Conservation (phyloP, 2,329 filamentous ascomycete genomes). For the Penicillium sp. region DNA sequence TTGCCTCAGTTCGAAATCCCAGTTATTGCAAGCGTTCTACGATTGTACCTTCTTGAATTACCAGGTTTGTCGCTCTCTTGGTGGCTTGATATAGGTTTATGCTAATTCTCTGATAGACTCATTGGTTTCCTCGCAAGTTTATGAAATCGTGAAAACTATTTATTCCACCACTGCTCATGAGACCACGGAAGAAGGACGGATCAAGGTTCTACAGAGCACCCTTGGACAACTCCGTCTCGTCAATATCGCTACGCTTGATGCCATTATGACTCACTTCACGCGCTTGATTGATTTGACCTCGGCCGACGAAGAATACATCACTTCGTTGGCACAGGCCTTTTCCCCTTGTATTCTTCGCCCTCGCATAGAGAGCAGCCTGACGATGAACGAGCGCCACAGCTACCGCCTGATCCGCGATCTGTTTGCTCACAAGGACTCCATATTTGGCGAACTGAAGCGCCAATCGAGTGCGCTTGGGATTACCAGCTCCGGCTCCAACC, state of each 20-base stretch:
- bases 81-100: neutral
- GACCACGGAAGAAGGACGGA: slow-evolving; percentile 70
- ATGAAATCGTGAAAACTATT: slow-evolving; percentile 97
- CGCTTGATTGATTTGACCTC: slow-evolving; percentile 95
- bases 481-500: slow-evolving; percentile 54
- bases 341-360: slow-evolving; percentile 87
- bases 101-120: slow-evolving; percentile 63
- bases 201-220: slow-evolving; percentile 91
- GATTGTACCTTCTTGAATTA: slow-evolving; percentile 90
- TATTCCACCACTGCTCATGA: slow-evolving; percentile 81
- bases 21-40: slow-evolving; percentile 86
- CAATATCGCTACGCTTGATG: slow-evolving; percentile 98
- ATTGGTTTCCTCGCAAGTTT: slow-evolving; percentile 96
- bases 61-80: slow-evolving; percentile 64
- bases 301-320: slow-evolving; percentile 82
- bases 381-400: slow-evolving; percentile 91
- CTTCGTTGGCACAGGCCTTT: slow-evolving; percentile 69
- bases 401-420: slow-evolving; percentile 88
- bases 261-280: slow-evolving; percentile 97
- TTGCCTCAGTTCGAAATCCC: slow-evolving; percentile 90
- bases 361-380: slow-evolving; percentile 80
- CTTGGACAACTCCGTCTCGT: slow-evolving; percentile 90
- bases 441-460: slow-evolving; percentile 94
- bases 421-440: slow-evolving; percentile 88
- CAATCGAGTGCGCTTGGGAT: slow-evolving; percentile 42